Base-by-base conservation (phyloP, 2,329 filamentous ascomycete species). In the Penicillium sp. region DNA sequence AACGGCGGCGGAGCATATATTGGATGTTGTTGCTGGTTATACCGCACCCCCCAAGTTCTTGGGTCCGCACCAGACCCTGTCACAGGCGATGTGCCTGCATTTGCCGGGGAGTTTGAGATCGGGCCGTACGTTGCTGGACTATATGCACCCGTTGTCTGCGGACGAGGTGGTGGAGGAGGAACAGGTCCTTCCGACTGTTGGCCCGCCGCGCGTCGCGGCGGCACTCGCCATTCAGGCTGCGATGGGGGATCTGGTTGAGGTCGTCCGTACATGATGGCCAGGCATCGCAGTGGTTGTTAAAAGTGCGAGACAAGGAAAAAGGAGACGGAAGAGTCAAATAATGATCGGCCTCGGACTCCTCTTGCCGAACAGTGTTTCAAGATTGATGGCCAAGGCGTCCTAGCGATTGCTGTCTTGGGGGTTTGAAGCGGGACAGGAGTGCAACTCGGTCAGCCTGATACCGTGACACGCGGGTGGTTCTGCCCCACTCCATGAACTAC, bases 11-110 rank as follows among this genome's bases (percentile, higher is more conserved):
- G 69, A 26, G 67, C 64, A 33, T 70, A 64, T 10, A 64, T 65
- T 58, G 66, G 68, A 59, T 66, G 58, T 53, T 71, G 68, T 42
- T 74, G 74, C 53, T 73, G 75, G 60, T 79, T 80, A 63, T 79
- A 81, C 57, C 75, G 75, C 50, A 81, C 79, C 28, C 80, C 80
- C 80, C 80, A 82, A 17, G 68, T 68, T 17, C 75, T 72, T 15
- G 77, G 77, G 65, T 80, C 75, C 24, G 70, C 19, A 7, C 58
- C 61, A 24, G 50, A 56, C 53, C 62, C 67, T 26, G 67, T 56
- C 9, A 62, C 60, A 6, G 69, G 68, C 26, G 74, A 68, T 12
- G 62, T 56, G 24, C 53, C 67, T 50, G 65, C 37, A n/a, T 56
- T 60, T 17, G 56, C 47, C 53, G 69, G 33, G 22, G 69, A 60